Evolutionary conservation across 2,329 filamentous ascomycete species (phyloP), one percentile per base, ranked within the genome.

Genomic region (Hymenoscyphus salicellus): DNA sequence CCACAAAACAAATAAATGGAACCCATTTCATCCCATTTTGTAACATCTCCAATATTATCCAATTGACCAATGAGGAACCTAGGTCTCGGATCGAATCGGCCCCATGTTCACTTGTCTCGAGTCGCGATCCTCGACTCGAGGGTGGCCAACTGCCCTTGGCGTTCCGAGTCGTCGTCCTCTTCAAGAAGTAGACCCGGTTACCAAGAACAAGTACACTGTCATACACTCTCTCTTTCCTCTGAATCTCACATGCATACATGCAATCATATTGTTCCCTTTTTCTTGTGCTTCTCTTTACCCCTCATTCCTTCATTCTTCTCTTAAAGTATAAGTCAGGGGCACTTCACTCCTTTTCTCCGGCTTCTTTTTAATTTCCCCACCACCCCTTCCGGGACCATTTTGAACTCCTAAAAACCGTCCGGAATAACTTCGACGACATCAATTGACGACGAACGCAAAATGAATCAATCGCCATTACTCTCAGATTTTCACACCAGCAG

Each of bases 401-500:
- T 16, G 55, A n/a, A n/a, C 30, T 20, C 55, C 55, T 33, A 20
- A 32, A 20, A 38, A 38, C 14, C 23, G 23, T 16, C 58, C 28
- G 58, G n/a, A 60, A 60, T 2, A 49, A 41, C 36, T 59, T 28
- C 20, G 3, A 11, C n/a, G 26, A 46, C 38, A 6, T 10, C 55
- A 52, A 52, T 52, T 33, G 30, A 58, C 7, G 11, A n/a, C 17
- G 26, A 17, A 3, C 3, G 5, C 46, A 59, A 41, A 17, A 46
- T 49, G 58, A 30, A 60, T 23, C 57, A 55, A 16, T 28, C 61
- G 4, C 61, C 61, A 2, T 26, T 63, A 26, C 55, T 59, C 11
- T 49, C 55, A 6, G 61, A 63, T 41, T 63, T 63, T 41, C 61
- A 63, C 43, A n/a, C 38, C 23, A 30, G n/a, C n/a, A 57, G 7